Evolutionary conservation across 2,329 filamentous ascomycete species (phyloP), one percentile per base, ranked within the genome.

Genomic region (Ceratocystis lukuohia): DNA sequence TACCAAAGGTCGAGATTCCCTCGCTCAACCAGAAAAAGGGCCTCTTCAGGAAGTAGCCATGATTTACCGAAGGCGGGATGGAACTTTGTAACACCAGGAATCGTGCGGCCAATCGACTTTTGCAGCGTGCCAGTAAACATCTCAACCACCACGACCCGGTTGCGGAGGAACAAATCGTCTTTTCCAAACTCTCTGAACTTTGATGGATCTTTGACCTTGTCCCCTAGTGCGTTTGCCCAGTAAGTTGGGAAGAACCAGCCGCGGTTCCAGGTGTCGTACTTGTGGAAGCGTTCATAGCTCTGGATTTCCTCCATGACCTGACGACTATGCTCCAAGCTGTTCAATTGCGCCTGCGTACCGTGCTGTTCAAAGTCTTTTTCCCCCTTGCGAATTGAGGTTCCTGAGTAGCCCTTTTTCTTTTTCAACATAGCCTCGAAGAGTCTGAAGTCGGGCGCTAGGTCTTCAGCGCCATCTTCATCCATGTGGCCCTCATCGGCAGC

Each of bases 351-450:
- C 41, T 84, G 83, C 1, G 94, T 97, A 61, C 89, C 89, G 76
- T 97, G 91, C 33, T 89, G 87, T 77, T 97, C 94, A 74, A 96
- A 99, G 77, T 99, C 94, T 76, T 99, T 99, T 74, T 96, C 91
- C 68, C 94, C 94, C 69, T 91, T 90, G 70, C 93, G 91, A 45
- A 96, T 91, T 10, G 92, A 82, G 71, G 85, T 84, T 63, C 79
- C 75, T 7, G 80, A 81, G 56, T 80, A 75, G 61, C 78, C 76
- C 65, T 78, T 76, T 72, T 82, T 82, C 72, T 82, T 82, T 68
- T 77, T 74, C 69, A 81, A 79, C 69, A 82, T 75, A 37, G 80
- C 77, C 2, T 78, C 77, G 69, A 86, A 86, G 69, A 92, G 87
- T 70, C 89, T 87, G 75, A 93, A 96, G 76, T 97, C 93, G 72